Percentiles rank a stretch among this genome's conserved stretches.
Evolutionary conservation across 257 asterid species (phyloP).

Genomic region (Solanum megistacrolobum): DNA sequence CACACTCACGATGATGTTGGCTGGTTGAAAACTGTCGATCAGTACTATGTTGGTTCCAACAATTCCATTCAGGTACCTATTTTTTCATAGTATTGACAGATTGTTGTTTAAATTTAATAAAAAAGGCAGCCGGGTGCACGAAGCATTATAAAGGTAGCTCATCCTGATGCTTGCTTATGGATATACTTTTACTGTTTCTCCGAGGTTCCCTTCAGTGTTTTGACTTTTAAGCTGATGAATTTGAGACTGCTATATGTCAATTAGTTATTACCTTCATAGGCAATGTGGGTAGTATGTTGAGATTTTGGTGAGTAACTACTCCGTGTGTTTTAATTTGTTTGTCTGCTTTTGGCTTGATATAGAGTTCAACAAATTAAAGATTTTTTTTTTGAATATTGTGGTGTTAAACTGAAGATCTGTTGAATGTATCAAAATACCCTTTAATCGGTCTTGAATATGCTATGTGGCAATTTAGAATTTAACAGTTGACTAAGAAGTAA

Average conservation of each 20-base stretch:
- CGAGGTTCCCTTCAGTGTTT: background rate
- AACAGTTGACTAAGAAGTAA: background rate
- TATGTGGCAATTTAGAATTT: background rate
- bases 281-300: background rate
- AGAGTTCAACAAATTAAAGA: background rate
- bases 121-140: background rate
- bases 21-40: slow-evolving; percentile 94
- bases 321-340: background rate
- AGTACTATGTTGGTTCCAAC: slow-evolving; percentile 92
- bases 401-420: background rate
- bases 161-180: background rate
- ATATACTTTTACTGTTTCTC: background rate
- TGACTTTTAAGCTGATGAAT: background rate
- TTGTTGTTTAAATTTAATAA: background rate
- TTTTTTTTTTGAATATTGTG: background rate
- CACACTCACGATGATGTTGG: slow-evolving; percentile 98
- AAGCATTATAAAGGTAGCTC: background rate
- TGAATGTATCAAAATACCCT: background rate
- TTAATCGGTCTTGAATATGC: background rate
- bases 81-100: background rate
- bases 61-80: slow-evolving; percentile 72
- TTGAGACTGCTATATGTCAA: background rate
- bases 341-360: background rate
- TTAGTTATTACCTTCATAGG: background rate
- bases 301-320: background rate